Percentiles rank a stretch among this genome's conserved stretches.
phyloP scores from a whole-genome alignment of 192 early-diverging fungal genomes.

The Podila epicladia region DNA sequence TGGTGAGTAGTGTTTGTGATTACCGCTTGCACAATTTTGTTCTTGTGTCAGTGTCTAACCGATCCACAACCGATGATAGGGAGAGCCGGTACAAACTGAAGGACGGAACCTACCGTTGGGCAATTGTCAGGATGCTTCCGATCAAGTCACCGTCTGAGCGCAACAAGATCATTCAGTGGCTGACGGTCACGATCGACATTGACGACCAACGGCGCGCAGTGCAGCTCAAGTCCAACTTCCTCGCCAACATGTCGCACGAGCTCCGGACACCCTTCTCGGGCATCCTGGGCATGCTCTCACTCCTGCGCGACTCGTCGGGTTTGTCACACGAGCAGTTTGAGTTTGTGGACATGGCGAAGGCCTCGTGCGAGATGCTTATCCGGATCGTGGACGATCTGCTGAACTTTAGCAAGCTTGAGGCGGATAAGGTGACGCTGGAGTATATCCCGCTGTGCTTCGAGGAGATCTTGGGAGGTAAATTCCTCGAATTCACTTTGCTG shows the following conservation, averaged over 20 bases:
- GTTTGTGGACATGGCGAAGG: slow-evolving; percentile 61
- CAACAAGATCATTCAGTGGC: slow-evolving; percentile 44
- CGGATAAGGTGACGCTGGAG: slow-evolving; percentile 58
- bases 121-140: slow-evolving; percentile 40
- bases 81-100: slow-evolving; percentile 46
- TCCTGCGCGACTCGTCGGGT: slow-evolving; percentile 50
- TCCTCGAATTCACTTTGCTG: neutral
- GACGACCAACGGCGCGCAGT: slow-evolving; percentile 53
- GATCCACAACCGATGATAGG: slow-evolving; percentile 1
- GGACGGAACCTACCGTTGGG: slow-evolving; percentile 38
- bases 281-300: slow-evolving; percentile 59
- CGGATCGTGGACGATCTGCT: slow-evolving; percentile 62
- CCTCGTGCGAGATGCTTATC: slow-evolving; percentile 58
- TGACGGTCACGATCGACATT: slow-evolving; percentile 48
- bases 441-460: slow-evolving; percentile 51
- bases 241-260: slow-evolving; percentile 85
- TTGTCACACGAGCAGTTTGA: slow-evolving; percentile 57
- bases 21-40: neutral
- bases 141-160: slow-evolving; percentile 17
- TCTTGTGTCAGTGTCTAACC: neutral
- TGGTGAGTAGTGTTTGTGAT: slow-evolving; percentile 11
- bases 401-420: slow-evolving; percentile 59
- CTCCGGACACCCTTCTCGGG: slow-evolving; percentile 73
- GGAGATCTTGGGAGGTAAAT: slow-evolving; percentile 52
- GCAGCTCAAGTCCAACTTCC: slow-evolving; percentile 65